Base-by-base conservation (phyloP, 2,329 filamentous ascomycete species). In the Tolypocladium paradoxum region DNA sequence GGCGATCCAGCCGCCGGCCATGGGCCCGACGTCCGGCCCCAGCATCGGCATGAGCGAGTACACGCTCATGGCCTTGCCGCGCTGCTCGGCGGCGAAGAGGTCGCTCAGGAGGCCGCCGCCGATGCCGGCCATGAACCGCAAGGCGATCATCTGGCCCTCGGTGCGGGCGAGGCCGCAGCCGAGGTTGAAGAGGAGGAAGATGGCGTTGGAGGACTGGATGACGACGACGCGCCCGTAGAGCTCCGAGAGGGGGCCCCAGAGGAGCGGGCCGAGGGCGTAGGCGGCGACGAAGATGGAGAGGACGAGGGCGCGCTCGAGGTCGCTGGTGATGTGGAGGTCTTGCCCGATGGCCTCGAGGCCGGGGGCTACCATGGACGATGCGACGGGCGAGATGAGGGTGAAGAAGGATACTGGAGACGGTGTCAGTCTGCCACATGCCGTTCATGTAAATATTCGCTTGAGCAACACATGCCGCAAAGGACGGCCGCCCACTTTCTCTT, bases 61-160 rank as follows among this genome's bases (percentile, higher is more conserved):
- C 2, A 77, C 75, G 2, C 82, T 79, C 64, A 86, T 82, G 12
- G 83, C 83, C 6, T 77, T 76, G 20, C 82, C 83, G 51, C 84
- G 73, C 58, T 82, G 65, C 35, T 78, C 75, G 0, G 82, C 72
- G 0, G 73, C 66, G 70, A 76, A 87, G 33, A 87, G 73, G 67
- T 87, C 84, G 45, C 76, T 77, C 9, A 87, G 63, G 0, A 86
- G 81, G 34, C 82, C 83, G n/a, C 82, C 82, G 2, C 81, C 83
- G 50, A 83, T 73, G 0, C 77, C 81, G 3, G 73, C 70, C 56
- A 83, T 81, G 65, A 85, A 85, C 8, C 82, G 73, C 5, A 79
- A 81, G 38, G 84, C 67, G 64, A 84, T 73, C 37, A 87, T 65
- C 0, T 82, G 81, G 60, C 82, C 79, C 12, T 84, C 69, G 57